Conservation (phyloP, 805 yeast genomes). For the Blastobotrys robertii region DNA sequence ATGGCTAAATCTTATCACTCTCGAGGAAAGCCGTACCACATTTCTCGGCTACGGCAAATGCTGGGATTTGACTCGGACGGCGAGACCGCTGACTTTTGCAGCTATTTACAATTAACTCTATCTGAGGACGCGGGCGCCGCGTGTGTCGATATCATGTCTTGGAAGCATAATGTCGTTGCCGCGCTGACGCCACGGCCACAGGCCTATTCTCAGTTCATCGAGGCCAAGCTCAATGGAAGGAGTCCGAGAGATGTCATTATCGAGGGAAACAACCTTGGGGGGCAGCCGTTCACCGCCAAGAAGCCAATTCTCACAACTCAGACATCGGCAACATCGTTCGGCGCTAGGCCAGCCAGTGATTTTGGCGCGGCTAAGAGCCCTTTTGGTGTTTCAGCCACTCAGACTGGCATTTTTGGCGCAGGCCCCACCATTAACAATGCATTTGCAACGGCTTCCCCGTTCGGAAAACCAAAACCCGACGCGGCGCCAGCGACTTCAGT, state of each 20-base stretch:
- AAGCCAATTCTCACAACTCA: neutral
- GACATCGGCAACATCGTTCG: neutral
- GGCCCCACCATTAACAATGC: too few species aligned
- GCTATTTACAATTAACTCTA: slow-evolving; percentile 50
- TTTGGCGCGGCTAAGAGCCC: neutral
- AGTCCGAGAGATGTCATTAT: slow-evolving; percentile 17
- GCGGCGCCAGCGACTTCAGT: neutral
- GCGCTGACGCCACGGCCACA: slow-evolving; percentile 38
- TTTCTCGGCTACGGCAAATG: slow-evolving; percentile 35
- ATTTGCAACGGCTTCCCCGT: neutral
- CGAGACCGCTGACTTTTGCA: slow-evolving; percentile 47
- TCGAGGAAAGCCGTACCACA: slow-evolving; percentile 56
- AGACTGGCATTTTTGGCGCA: too few species aligned
- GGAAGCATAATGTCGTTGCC: slow-evolving; percentile 29
- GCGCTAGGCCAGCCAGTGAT: neutral
- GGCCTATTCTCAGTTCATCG: slow-evolving; percentile 36
- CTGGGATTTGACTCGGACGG: slow-evolving; percentile 60
- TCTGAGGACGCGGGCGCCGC: slow-evolving; percentile 26
- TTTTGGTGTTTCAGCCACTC: too few species aligned
- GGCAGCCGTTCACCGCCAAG: slow-evolving; percentile 11
- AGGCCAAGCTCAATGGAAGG: slow-evolving; percentile 28
- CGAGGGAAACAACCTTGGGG: neutral
- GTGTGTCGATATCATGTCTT: slow-evolving; percentile 36
- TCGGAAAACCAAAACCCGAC: neutral
- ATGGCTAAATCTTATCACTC: slow-evolving; percentile 60